Evolutionary conservation across 257 asterid genomes (phyloP).

Genomic region (Echites panduratus): DNA sequence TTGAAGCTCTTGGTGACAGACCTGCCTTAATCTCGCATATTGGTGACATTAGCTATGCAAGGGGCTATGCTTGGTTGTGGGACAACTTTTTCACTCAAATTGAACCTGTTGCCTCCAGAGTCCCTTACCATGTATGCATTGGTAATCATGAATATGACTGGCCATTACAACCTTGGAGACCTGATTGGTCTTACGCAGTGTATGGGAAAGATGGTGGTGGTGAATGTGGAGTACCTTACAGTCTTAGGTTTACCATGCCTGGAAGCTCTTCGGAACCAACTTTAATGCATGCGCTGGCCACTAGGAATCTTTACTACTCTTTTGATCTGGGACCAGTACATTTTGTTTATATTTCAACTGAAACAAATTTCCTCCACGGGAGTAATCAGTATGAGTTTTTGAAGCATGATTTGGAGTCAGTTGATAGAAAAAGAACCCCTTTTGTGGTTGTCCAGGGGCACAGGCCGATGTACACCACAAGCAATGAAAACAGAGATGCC

Average conservation of each 20-base stretch:
- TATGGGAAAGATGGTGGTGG: conserved; percentile 90
- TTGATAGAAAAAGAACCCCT: conserved; percentile 67
- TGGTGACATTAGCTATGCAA: conserved; percentile 95
- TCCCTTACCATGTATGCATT: conserved; percentile 85
- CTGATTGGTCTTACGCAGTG: conserved; percentile 60
- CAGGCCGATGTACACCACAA: conserved; percentile 86
- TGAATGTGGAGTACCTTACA: conserved; percentile 91
- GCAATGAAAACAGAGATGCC: conserved; percentile 51
- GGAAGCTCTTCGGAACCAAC: conserved; percentile 83
- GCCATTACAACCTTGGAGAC: conserved; percentile 90
- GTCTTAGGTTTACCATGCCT: conserved; percentile 83
- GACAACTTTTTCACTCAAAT: conserved; percentile 81
- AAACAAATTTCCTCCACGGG: conserved; percentile 71
- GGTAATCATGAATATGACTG: conserved; percentile 96
- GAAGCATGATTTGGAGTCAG: conserved; percentile 71
- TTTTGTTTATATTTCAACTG: conserved; percentile 82
- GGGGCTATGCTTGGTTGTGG: conserved; percentile 96
- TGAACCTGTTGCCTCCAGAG: conserved; percentile 68
- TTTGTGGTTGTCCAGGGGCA: conserved; percentile 86
- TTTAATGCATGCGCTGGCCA: conserved; percentile 67
- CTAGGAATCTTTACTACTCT: conserved; percentile 77
- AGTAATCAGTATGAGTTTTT: conserved; percentile 74
- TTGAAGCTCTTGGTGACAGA: conserved; percentile 69
- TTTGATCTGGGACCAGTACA: conserved; percentile 78
- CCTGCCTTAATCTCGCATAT: conserved; percentile 82